Percentiles rank a stretch among this genome's conserved stretches.
Conservation (phyloP, 768 basidiomycete genomes). For the Suillus americanus region DNA sequence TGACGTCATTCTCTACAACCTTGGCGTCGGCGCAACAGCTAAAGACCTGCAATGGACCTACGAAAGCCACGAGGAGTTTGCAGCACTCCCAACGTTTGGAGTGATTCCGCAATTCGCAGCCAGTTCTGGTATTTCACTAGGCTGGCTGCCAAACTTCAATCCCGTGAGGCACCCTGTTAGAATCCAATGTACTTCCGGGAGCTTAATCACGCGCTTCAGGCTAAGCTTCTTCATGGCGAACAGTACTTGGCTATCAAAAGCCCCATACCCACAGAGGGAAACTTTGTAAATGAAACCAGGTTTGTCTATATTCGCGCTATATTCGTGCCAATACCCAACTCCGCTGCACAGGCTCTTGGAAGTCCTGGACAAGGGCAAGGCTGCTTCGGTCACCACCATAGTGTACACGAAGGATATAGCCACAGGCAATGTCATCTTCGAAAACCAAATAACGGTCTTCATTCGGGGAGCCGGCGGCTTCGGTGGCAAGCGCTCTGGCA, state of each 20-base stretch:
- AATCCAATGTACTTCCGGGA: conserved; percentile 3
- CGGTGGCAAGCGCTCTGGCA: conserved; percentile 84
- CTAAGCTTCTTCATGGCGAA: conserved; percentile 96
- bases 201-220: conserved; percentile 41
- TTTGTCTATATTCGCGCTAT: conserved; percentile 27
- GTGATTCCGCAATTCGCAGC: conserved; percentile 90
- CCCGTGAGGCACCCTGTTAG: conserved; percentile 53
- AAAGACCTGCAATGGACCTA: conserved; percentile 90
- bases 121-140: conserved; percentile 63
- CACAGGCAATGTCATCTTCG: conserved; percentile 80
- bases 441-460: conserved; percentile 90
- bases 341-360: conserved; percentile 57
- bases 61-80: conserved; percentile 86
- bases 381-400: conserved; percentile 81
- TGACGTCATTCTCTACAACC: conserved; percentile 92
- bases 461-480: conserved; percentile 96
- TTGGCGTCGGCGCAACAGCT: conserved; percentile 92
- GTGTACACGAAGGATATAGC: conserved; percentile 79
- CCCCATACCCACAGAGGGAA: conserved; percentile 82
- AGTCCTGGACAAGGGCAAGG: conserved; percentile 90
- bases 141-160: conserved; percentile 94
- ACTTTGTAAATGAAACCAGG: conserved; percentile 74
- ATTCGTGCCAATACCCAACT: not conserved
- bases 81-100: conserved; percentile 89
- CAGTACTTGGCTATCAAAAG: conserved; percentile 89